Evolutionary conservation across 257 asterid species (phyloP).

Genomic region (Nicotiana knightiana): DNA sequence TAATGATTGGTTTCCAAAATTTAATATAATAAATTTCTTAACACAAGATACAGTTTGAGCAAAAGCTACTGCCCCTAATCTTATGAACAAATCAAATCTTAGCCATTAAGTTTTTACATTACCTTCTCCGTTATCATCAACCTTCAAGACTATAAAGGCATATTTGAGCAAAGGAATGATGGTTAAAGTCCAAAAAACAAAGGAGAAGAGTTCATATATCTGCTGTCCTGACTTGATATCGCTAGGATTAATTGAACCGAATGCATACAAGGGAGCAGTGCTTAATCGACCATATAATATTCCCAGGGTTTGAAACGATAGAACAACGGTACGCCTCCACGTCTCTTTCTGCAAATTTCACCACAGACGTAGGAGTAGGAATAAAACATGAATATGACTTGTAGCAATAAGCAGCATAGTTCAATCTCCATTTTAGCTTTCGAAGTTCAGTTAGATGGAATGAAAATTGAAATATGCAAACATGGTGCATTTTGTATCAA

Average conservation of each 20-base stretch:
- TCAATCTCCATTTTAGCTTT: not conserved
- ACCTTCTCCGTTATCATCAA: constrained; percentile 95
- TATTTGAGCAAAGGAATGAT: constrained; percentile 79
- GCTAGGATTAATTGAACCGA: constrained; percentile 54
- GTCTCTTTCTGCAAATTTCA: constrained; percentile 33
- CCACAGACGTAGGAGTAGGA: not conserved
- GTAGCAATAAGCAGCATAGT: not conserved
- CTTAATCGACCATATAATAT: constrained; percentile 83
- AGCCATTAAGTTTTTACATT: not conserved
- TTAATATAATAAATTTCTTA: no score
- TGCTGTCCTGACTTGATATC: constrained; percentile 52
- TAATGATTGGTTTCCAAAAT: no score
- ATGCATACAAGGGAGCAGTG: constrained; percentile 81
- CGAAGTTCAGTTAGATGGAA: not conserved
- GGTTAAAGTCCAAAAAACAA: constrained; percentile 81
- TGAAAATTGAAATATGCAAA: not conserved
- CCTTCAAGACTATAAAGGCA: constrained; percentile 59
- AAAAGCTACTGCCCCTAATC: no score
- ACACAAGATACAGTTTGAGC: no score
- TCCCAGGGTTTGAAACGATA: constrained; percentile 93
- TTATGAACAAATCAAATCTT: not conserved
- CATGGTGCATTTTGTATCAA: not conserved
- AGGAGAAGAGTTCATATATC: constrained; percentile 72
- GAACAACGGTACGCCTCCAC: constrained; percentile 51
- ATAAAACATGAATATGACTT: not conserved